These are phyloP conservation scores for Vigna hirtella DNA, from an alignment of 306 rosid genomes.

Conservation along the genomic window DNA sequence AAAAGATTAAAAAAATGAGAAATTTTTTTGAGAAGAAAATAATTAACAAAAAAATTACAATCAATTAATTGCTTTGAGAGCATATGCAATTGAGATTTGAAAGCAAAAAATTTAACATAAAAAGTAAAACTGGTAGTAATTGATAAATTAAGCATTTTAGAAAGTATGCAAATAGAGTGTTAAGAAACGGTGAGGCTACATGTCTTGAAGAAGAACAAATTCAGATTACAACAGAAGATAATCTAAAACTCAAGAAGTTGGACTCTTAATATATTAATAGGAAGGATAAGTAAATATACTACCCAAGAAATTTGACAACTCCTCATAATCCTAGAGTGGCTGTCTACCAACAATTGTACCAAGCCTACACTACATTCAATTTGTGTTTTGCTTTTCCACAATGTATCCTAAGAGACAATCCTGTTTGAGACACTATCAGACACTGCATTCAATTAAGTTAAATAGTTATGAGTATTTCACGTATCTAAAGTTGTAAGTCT, in stretches of 20 bases:
- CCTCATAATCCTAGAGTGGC: background rate
- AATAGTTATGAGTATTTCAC: conserved; percentile 7
- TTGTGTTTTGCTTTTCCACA: too few relatives aligned
- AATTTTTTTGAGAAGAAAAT: too few relatives aligned
- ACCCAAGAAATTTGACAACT: conserved; percentile 4
- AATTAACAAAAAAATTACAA: too few relatives aligned
- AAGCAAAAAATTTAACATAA: background rate
- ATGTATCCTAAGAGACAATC: too few relatives aligned
- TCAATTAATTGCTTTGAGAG: too few relatives aligned
- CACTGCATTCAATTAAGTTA: conserved; percentile 16
- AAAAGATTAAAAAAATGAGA: too few relatives aligned
- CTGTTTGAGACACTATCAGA: background rate
- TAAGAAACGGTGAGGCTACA: background rate
- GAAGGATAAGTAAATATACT: background rate
- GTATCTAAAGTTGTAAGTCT: background rate
- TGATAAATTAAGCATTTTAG: background rate
- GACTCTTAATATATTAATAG: background rate
- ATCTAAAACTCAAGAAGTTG: background rate
- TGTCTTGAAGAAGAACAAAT: background rate
- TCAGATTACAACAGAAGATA: background rate
- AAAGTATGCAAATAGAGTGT: background rate
- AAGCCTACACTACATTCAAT: background rate
- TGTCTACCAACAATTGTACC: background rate
- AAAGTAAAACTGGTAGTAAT: background rate
- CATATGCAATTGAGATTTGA: too few relatives aligned